Evolutionary conservation across 805 yeast genomes (phyloP), one percentile per base, ranked within the genome.

Genomic region (Candida adriatica): DNA sequence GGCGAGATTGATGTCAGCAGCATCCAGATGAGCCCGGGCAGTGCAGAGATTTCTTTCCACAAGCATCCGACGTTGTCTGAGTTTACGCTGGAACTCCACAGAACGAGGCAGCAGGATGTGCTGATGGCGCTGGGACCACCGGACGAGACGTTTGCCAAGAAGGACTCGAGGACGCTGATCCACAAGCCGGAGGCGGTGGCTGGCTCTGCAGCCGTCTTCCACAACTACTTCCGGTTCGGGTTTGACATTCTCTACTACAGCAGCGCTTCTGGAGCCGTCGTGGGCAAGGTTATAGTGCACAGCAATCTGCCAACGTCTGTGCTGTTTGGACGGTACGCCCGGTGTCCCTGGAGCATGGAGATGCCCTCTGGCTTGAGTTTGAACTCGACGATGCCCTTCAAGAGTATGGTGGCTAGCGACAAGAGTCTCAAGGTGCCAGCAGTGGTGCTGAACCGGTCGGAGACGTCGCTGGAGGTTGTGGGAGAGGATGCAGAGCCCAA

Each of bases 171-270:
- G 38, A 49, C 62, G 11, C 48, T 53, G 37, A 70, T 63, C 21
- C 73, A 61, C 48, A 58, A 53, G 18, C 16, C 33, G 4, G 17
- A 23, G 15, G 16, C 7, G 16, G 10, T 58, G 18, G 26, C 22
- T n/a, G 16, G 14, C 19, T 19, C 15, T 4, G 25, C 18, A 17
- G 26, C 34, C 2, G 31, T 66, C 29, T 69, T 74, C 40, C 80
- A 75, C 49, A 75, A 75, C 45, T 75, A 75, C 47, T 75, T 65
- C 48, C 48, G 61, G 15, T 59, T 48, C 41, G 83, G 83, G 0
- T 51, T 74, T 24, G 83, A 75, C 48, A 48, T 74, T 7, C 50
- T 74, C 16, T 75, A 72, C 49, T 31, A 25, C 8, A 33, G 34
- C 6, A 31, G 33, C 1, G 20, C 34, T 7, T 64, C 65, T 24